Base-by-base conservation (phyloP, 2,329 filamentous ascomycete genomes). In the Monosporascus cannonballus region DNA sequence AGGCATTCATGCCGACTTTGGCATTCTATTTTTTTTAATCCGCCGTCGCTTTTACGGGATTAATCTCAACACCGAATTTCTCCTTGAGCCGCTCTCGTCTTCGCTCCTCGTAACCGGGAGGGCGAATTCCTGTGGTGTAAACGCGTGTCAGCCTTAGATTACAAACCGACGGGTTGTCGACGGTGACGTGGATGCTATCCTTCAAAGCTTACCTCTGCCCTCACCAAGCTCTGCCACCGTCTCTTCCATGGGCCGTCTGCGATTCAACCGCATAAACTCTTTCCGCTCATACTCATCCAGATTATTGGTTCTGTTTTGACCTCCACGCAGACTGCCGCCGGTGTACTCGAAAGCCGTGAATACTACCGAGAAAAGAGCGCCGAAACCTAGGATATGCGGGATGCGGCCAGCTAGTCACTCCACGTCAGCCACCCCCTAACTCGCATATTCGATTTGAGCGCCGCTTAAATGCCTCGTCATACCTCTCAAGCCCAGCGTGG, bases 21-120 rank as follows among this genome's bases (percentile, higher is more conserved):
- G n/a, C 38, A 48, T 49, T 47, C 9, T 22, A 30, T 25, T 38
- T 48, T 25, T 38, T 48, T 56, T 64, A 69, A 58, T 81, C 74
- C 59, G 72, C 69, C 47, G 72, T 73, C 44, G 79, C 76, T 53
- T 71, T 79, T 60, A 86, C 81, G 51, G 84, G 80, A 65, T 86
- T 82, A 66, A 96, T 85, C 60, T 96, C 90, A 65, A 95, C 83
- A 54, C 91, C 90, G 66, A 96, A 96, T 71, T 85, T 89, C 73
- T 90, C 86, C 80, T 89, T 86, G 70, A 96, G 80, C 63, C 89
- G 81, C 75, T 91, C 78, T 60, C 84, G 83, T 70, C 92, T 85
- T 71, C 92, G 80, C 77, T 96, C 89, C 62, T 89, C 87, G 68
- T 94, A 96, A 49, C 90, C 90, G 17, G 88, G 85, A 41, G 82